Evolutionary conservation across 2,329 filamentous ascomycete species (phyloP).

Genomic region (Fusarium protoensiforme): DNA sequence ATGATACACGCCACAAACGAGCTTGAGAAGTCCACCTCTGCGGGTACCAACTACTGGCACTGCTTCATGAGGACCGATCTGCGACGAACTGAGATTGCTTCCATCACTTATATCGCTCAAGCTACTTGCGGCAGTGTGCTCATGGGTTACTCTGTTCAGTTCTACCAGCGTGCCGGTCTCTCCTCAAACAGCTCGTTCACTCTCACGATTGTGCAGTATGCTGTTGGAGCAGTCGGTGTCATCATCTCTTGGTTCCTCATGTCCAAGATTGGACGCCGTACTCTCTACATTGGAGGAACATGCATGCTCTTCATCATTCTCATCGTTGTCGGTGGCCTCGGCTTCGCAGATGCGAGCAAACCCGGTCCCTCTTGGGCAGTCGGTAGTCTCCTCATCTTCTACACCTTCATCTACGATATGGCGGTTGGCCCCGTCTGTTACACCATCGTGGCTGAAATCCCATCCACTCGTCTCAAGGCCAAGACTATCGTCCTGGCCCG

Average conservation of each 20-base stretch:
- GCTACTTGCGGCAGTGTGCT: conserved; percentile 52
- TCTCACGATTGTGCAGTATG: conserved; percentile 55
- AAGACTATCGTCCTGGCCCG: conserved; percentile 59
- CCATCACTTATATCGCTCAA: conserved; percentile 56
- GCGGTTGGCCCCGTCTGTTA: conserved; percentile 74
- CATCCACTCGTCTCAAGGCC: conserved; percentile 57
- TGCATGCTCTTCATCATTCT: conserved; percentile 59
- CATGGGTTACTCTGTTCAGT: conserved; percentile 69
- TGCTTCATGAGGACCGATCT: conserved; percentile 59
- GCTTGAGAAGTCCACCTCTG: conserved; percentile 53
- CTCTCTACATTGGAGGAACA: conserved; percentile 56
- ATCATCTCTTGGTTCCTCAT: conserved; percentile 58
- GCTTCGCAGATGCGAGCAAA: conserved; percentile 62
- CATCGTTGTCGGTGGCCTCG: conserved; percentile 54
- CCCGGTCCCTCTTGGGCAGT: conserved; percentile 58
- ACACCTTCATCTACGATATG: conserved; percentile 55
- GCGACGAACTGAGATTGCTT: conserved; percentile 58
- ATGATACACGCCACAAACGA: conserved; percentile 53
- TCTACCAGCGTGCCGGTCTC: conserved; percentile 56
- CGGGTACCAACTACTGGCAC: conserved; percentile 57
- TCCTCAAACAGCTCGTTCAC: conserved; percentile 48
- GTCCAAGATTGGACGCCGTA: conserved; percentile 55
- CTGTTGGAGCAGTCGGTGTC: conserved; percentile 57
- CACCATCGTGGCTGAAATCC: conserved; percentile 74
- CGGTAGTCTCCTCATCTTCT: conserved; percentile 57